Evolutionary conservation across 306 rosid genomes (phyloP).

Genomic region (Canavalia ensiformis): DNA sequence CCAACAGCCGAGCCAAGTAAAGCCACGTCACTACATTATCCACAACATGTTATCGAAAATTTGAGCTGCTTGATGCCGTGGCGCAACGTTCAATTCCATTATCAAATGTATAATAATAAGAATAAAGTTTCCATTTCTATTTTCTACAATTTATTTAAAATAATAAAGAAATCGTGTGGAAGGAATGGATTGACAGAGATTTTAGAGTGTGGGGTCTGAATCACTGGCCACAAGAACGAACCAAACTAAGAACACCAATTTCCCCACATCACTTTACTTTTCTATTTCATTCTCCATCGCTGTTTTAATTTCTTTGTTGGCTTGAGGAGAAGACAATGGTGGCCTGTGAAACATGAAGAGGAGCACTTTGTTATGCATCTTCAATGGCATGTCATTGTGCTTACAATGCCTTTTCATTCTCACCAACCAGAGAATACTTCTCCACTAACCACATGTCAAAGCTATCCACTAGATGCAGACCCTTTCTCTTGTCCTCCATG

Average conservation of each 20-base stretch:
- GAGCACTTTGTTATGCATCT: constrained; percentile 68
- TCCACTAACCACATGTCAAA: constrained; percentile 46
- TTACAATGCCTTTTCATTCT: constrained; percentile 65
- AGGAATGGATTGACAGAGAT: constrained; percentile 54
- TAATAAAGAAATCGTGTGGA: constrained; percentile 58
- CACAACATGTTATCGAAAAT: constrained; percentile 58
- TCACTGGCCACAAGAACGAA: constrained; percentile 63
- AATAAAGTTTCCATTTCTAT: neutral
- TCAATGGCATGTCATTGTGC: constrained; percentile 87
- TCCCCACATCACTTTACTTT: constrained; percentile 48
- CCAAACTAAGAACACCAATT: constrained; percentile 47
- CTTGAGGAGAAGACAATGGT: constrained; percentile 59
- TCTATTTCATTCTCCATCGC: constrained; percentile 12
- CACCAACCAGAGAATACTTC: constrained; percentile 53
- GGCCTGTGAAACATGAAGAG: constrained; percentile 69
- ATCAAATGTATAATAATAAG: neutral
- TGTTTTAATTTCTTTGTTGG: neutral
- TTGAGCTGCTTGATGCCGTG: constrained; percentile 60
- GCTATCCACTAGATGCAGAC: constrained; percentile 57
- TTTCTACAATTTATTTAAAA: neutral
- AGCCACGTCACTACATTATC: constrained; percentile 80
- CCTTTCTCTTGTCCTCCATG: constrained; percentile 61
- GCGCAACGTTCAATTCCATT: constrained; percentile 41
- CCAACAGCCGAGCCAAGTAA: constrained; percentile 23
- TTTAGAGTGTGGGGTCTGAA: constrained; percentile 53